phyloP scores from a whole-genome alignment of 2,329 filamentous ascomycete species.

The Pseudocercospora fuligena region DNA sequence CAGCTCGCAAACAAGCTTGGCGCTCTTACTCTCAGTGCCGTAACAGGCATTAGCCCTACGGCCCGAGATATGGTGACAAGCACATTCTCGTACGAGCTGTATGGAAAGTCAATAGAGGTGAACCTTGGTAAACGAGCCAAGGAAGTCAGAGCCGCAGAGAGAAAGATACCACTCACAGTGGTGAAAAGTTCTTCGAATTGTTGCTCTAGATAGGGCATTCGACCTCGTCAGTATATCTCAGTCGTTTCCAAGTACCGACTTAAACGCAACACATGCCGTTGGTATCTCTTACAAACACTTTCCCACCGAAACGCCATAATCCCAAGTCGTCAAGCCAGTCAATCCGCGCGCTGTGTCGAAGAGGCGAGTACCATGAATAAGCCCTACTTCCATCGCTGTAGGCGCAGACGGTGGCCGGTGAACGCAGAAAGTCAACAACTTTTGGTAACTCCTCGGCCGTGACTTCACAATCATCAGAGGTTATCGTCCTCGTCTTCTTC shows the following conservation, averaged over 20 bases:
- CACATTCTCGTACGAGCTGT: not conserved
- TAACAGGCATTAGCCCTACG: not conserved
- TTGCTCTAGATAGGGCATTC: not conserved
- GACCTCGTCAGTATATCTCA: slow-evolving; percentile 1
- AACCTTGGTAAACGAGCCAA: not conserved
- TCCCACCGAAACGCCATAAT: not conserved
- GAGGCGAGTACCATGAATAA: not conserved
- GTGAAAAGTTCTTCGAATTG: not conserved
- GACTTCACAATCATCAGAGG: slow-evolving; percentile 12
- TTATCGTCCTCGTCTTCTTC: slow-evolving; percentile 53
- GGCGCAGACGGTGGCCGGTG: not conserved
- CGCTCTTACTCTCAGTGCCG: not conserved
- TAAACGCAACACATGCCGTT: not conserved
- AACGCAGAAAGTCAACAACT: not conserved
- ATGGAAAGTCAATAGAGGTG: not conserved
- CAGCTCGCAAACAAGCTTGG: not conserved
- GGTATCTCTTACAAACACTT: slow-evolving; percentile 5
- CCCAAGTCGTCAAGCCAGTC: not conserved
- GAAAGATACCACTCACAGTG: not conserved
- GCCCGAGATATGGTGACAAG: not conserved
- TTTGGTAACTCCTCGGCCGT: not conserved
- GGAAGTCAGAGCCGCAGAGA: not conserved
- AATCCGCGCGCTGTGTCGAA: not conserved
- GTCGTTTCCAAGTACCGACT: not conserved
- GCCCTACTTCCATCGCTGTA: not conserved